Evolutionary conservation across 441 rosid species (phyloP).

Genomic region (Euphorbia corollata): DNA sequence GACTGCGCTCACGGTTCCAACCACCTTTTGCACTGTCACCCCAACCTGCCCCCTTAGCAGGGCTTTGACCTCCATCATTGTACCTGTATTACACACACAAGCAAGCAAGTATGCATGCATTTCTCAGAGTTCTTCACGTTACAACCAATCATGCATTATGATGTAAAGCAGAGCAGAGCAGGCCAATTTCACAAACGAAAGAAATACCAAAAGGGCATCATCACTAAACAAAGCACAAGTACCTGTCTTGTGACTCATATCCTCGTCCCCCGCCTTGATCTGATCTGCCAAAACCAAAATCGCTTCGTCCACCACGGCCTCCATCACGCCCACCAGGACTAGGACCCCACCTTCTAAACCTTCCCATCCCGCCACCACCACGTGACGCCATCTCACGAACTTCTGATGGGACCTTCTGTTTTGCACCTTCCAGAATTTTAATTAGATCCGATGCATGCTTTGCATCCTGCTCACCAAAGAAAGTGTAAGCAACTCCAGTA

Average conservation of each 20-base stretch:
- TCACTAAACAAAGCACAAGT: conserved; percentile 8
- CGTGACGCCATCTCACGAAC: conserved; percentile 82
- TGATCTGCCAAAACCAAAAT: conserved; percentile 34
- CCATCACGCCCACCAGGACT: conserved; percentile 52
- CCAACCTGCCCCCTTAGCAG: conserved; percentile 32
- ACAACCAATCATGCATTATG: not conserved
- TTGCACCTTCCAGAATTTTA: conserved; percentile 88
- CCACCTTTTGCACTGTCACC: conserved; percentile 27
- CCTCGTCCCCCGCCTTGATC: conserved; percentile 44
- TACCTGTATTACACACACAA: conserved; percentile 30
- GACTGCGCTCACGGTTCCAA: conserved; percentile 39
- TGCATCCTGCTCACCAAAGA: conserved; percentile 84
- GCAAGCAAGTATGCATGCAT: not conserved
- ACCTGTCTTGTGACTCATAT: conserved; percentile 55
- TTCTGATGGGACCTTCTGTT: conserved; percentile 77
- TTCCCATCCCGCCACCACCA: conserved; percentile 66
- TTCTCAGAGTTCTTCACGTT: not conserved
- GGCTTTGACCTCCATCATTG: conserved; percentile 37
- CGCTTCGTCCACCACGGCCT: conserved; percentile 47
- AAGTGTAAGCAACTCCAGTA: conserved; percentile 78
- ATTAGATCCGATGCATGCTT: conserved; percentile 85
- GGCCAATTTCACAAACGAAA: not conserved
- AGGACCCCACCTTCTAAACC: conserved; percentile 66
- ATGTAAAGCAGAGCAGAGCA: not conserved
- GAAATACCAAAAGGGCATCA: not conserved